Evolutionary conservation across 169 alveolate genomes (phyloP).

Genomic region (Plasmodium ovale): DNA sequence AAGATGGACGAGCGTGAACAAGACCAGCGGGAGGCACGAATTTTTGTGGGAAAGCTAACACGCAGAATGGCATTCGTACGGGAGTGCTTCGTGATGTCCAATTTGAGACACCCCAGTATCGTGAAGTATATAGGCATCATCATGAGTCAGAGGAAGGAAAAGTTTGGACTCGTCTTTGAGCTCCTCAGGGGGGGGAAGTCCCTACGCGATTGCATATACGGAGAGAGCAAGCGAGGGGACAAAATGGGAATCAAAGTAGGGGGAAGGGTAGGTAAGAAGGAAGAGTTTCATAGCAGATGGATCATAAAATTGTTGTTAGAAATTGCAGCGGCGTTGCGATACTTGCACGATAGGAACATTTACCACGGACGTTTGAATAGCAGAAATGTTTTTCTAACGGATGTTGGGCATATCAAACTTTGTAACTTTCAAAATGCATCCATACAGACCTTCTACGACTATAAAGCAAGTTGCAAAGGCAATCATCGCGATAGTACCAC

Average conservation of each 20-base stretch:
- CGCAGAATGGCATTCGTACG: conserved; percentile 18
- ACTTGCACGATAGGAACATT: conserved; percentile 15
- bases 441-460: conserved; percentile 35
- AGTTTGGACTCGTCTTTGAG: conserved; percentile 53
- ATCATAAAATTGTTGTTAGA: conserved; percentile 23
- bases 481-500: not conserved
- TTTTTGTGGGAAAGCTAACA: not conserved
- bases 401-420: conserved; percentile 43
- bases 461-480: not conserved
- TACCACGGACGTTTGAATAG: conserved; percentile 36
- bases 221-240: not conserved
- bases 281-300: not conserved
- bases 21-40: not conserved
- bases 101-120: conserved; percentile 58
- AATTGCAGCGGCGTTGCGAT: conserved; percentile 16
- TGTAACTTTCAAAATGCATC: conserved; percentile 41
- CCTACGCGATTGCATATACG: conserved; percentile 23
- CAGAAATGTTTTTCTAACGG: conserved; percentile 31
- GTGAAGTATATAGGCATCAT: conserved; percentile 43
- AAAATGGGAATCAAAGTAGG: not conserved
- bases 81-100: conserved; percentile 42
- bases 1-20: not conserved
- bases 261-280: not conserved
- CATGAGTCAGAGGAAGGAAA: conserved; percentile 6
- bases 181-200: not conserved